phyloP scores from a whole-genome alignment of 768 basidiomycete genomes.

The Podaxis mareebaensis region DNA sequence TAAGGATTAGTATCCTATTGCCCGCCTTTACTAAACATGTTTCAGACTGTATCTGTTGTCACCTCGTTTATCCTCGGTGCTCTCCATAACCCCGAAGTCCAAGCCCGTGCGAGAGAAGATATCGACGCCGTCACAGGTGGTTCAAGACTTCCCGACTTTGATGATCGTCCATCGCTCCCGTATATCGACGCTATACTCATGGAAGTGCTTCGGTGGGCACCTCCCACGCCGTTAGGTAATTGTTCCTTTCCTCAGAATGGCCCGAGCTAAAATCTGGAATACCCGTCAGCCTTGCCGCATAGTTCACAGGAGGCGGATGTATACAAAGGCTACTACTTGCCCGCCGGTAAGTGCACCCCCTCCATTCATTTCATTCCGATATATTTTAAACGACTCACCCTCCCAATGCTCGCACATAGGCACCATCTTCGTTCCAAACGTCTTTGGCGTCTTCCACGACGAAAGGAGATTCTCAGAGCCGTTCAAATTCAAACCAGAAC shows the following conservation, averaged over 20 bases:
- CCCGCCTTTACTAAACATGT: neutral
- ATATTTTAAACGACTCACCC: neutral
- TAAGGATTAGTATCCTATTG: neutral
- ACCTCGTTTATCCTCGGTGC: slow-evolving; percentile 24
- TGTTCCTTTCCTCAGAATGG: neutral
- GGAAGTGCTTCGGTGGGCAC: slow-evolving; percentile 44
- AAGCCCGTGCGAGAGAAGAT: slow-evolving; percentile 43
- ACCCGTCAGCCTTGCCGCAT: slow-evolving; percentile 33
- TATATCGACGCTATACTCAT: slow-evolving; percentile 39
- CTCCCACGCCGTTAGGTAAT: slow-evolving; percentile 35
- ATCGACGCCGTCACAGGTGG: slow-evolving; percentile 39
- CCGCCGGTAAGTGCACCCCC: slow-evolving; percentile 20
- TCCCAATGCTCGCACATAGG: neutral
- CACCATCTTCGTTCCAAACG: slow-evolving; percentile 11
- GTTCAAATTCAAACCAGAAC: neutral
- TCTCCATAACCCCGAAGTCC: slow-evolving; percentile 41
- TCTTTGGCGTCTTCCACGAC: slow-evolving; percentile 22
- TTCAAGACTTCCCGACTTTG: slow-evolving; percentile 22
- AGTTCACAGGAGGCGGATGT: slow-evolving; percentile 31
- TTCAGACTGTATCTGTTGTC: slow-evolving; percentile 5
- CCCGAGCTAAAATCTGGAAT: slow-evolving; percentile 4
- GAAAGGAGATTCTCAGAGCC: slow-evolving; percentile 14
- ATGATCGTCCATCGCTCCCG: slow-evolving; percentile 17
- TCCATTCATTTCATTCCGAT: neutral
- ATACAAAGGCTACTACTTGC: slow-evolving; percentile 27